Percentiles rank a stretch among this genome's conserved stretches.
Evolutionary conservation across 2,329 filamentous ascomycete species (phyloP).

Genomic region (Sclerotinia glacialis): DNA sequence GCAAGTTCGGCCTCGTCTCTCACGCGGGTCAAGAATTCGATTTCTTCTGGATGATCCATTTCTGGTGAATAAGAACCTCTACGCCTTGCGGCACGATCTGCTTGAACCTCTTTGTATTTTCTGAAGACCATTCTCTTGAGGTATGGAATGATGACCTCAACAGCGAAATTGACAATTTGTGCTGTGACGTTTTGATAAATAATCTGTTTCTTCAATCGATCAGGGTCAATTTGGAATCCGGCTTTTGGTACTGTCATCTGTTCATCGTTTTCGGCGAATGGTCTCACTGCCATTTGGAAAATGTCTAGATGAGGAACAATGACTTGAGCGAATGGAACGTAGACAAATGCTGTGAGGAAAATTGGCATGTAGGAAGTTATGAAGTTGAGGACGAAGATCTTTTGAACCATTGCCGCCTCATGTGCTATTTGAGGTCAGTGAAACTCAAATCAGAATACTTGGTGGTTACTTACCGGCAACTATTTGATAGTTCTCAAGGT

Average conservation of each 20-base stretch:
- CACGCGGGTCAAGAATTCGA: conserved; percentile 74
- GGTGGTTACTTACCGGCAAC: conserved; percentile 54
- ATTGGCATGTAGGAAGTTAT: conserved; percentile 92
- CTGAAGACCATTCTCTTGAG: conserved; percentile 74
- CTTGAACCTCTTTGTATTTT: conserved; percentile 75
- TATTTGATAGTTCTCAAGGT: conserved; percentile 90
- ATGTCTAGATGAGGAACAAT: conserved; percentile 84
- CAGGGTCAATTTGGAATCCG: conserved; percentile 77
- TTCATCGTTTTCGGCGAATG: conserved; percentile 73
- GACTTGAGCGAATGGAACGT: conserved; percentile 83
- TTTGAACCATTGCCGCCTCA: conserved; percentile 79
- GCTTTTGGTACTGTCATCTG: conserved; percentile 56
- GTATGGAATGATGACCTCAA: conserved; percentile 83
- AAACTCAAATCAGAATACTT: conserved; percentile 22
- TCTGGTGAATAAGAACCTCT: conserved; percentile 43
- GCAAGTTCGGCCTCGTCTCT: conserved; percentile 79
- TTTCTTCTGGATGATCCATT: conserved; percentile 72
- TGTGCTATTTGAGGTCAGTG: conserved; percentile 52
- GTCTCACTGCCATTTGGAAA: conserved; percentile 70
- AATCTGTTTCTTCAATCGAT: conserved; percentile 82
- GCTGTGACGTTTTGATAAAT: conserved; percentile 96
- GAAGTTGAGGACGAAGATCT: conserved; percentile 95
- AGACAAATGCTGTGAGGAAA: conserved; percentile 91
- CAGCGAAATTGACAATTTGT: conserved; percentile 80
- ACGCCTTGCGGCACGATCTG: conserved; percentile 55